Evolutionary conservation across 129 eudicot genomes (phyloP).

Genomic region (Smallanthus sonchifolius): DNA sequence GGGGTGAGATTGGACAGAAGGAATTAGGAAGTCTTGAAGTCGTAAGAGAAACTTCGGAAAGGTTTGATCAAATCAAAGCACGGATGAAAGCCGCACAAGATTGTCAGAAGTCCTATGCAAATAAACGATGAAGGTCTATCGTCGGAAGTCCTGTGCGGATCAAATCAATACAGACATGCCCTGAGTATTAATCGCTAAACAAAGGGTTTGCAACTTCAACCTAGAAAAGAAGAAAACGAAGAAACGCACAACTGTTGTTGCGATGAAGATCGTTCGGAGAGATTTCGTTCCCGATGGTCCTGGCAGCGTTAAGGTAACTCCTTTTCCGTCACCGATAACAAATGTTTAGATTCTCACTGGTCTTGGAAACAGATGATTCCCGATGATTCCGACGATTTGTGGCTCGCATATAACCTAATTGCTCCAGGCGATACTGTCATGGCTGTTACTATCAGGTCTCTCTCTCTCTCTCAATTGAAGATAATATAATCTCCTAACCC

Average conservation of each 20-base stretch:
- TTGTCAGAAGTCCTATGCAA: too few relatives aligned
- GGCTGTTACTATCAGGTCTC: conserved; percentile 79
- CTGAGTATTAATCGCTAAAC: too few relatives aligned
- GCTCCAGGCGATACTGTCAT: conserved; percentile 65
- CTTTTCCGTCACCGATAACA: background rate
- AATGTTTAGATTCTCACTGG: background rate
- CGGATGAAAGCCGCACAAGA: too few relatives aligned
- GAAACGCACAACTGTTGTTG: background rate
- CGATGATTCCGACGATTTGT: conserved; percentile 86
- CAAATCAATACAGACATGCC: too few relatives aligned
- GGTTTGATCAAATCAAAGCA: too few relatives aligned
- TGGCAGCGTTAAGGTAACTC: conserved; percentile 77
- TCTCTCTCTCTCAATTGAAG: background rate
- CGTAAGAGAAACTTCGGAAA: too few relatives aligned
- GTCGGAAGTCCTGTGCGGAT: too few relatives aligned
- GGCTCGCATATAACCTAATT: conserved; percentile 84
- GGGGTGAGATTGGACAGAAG: too few relatives aligned
- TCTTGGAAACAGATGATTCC: conserved; percentile 70
- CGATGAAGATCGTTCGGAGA: conserved; percentile 71
- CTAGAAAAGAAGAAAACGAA: background rate
- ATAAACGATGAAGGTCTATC: too few relatives aligned
- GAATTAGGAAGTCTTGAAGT: too few relatives aligned
- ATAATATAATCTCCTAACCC: too few relatives aligned
- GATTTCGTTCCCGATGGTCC: conserved; percentile 52
- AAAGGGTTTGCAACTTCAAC: background rate